Evolutionary conservation across 805 yeast genomes (phyloP).

Genomic region (Cyberlindnera maritima): DNA sequence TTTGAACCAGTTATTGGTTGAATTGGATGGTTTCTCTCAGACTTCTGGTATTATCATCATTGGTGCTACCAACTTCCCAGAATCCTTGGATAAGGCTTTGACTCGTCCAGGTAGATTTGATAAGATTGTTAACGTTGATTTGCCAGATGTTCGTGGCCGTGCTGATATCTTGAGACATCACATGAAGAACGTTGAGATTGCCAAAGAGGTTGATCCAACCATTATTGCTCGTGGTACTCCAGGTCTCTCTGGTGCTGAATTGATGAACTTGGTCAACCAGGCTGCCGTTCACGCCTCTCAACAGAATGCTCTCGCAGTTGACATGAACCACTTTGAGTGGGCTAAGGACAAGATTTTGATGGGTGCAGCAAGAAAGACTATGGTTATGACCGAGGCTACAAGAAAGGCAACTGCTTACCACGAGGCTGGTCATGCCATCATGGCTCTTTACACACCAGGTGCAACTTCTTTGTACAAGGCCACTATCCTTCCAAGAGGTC

Average conservation of each 20-base stretch:
- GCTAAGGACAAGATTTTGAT: constrained; percentile 96
- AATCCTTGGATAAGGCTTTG: constrained; percentile 91
- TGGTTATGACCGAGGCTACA: constrained; percentile 96
- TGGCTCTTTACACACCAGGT: constrained; percentile 92
- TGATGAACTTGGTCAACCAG: constrained; percentile 93
- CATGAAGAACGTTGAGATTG: constrained; percentile 83
- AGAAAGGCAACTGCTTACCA: constrained; percentile 94
- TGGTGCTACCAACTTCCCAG: constrained; percentile 99
- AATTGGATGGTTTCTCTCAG: constrained; percentile 93
- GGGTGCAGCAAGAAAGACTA: constrained; percentile 97
- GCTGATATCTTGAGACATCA: constrained; percentile 89
- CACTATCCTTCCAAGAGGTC: constrained; percentile 93
- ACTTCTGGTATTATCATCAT: constrained; percentile 90
- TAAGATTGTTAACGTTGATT: constrained; percentile 89
- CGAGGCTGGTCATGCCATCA: constrained; percentile 99
- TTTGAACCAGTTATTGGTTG: constrained; percentile 90
- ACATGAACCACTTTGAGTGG: constrained; percentile 94
- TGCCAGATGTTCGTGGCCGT: constrained; percentile 98
- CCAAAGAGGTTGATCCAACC: constrained; percentile 82
- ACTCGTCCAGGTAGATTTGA: constrained; percentile 99
- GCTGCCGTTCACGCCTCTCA: constrained; percentile 98
- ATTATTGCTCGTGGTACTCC: constrained; percentile 96
- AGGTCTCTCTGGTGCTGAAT: constrained; percentile 97
- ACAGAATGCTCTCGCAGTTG: constrained; percentile 84
- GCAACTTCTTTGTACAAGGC: constrained; percentile 97